Conservation (phyloP, 345 rosid genomes). For the Acer campestre region DNA sequence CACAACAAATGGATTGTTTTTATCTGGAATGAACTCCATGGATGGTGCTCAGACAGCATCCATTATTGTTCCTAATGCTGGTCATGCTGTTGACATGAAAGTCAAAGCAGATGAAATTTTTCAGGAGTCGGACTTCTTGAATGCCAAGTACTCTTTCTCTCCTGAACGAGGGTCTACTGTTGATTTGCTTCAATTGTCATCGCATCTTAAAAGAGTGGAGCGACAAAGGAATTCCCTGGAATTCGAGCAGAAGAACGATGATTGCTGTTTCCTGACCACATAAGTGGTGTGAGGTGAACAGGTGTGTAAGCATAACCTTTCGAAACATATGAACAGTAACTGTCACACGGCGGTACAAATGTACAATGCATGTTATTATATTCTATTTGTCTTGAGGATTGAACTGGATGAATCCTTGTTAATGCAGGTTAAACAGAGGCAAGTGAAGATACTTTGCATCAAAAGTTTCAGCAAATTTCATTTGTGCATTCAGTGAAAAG, state of each 20-base stretch:
- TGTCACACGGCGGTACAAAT: background rate
- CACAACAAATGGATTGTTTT: conserved; percentile 5
- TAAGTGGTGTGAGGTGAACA: conserved; percentile 20
- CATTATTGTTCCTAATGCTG: conserved; percentile 20
- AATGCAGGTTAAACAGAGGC: conserved; percentile 26
- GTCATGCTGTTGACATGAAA: conserved; percentile 24
- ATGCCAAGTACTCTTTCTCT: conserved; percentile 30
- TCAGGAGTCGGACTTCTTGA: conserved; percentile 25
- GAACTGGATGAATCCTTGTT: background rate
- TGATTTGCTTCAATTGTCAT: conserved; percentile 56
- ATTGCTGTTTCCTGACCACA: conserved; percentile 31
- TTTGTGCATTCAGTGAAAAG: conserved; percentile 17
- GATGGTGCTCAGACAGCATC: conserved; percentile 18
- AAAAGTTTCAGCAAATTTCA: conserved; percentile 1
- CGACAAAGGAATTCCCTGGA: conserved; percentile 42
- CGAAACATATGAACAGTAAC: background rate
- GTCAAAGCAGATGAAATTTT: conserved; percentile 26
- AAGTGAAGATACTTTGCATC: conserved; percentile 9
- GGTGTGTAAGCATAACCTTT: conserved; percentile 17
- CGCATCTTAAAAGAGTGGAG: conserved; percentile 56
- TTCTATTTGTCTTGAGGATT: background rate
- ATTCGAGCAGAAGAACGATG: conserved; percentile 35
- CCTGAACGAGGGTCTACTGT: conserved; percentile 40
- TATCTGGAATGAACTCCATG: conserved; percentile 21
- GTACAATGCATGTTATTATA: background rate